Evolutionary conservation across 2,329 filamentous ascomycete species (phyloP), one percentile per base, ranked within the genome.

Genomic region (Pyrenophora graminea): DNA sequence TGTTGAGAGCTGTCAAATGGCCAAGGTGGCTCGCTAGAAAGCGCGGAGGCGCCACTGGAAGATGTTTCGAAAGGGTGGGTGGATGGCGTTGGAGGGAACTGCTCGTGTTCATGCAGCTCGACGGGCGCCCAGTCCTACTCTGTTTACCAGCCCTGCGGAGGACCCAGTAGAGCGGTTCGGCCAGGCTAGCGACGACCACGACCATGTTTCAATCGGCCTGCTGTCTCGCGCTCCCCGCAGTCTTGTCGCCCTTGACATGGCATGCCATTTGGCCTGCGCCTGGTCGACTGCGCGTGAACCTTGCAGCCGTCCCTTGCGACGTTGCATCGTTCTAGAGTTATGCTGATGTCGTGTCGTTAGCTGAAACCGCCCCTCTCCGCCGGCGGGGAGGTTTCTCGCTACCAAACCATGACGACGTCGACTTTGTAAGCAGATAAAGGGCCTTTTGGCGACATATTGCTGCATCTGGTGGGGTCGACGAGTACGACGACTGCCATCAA

Each of bases 181-280:
- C 63, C 63, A 58, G 36, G 39, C 56, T 61, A 60, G 59, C 58
- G 48, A 53, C 40, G 46, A 45, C 40, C 46, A 38, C 43, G 25
- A 56, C 51, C 55, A 50, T 64, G 55, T 61, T 63, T 66, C 54
- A 59, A 49, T 56, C 55, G 50, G 42, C 45, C 53, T 53, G 39
- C 45, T 48, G 50, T 56, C 50, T 39, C 33, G 41, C 51, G 17
- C 43, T 51, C 53, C 58, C 56, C 54, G 48, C 56, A 50, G 44
- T 56, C 56, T 60, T 49, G 56, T 57, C 56, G 58, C 58, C 55
- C 51, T 56, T 25, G 17, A 45, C 52, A 40, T 25, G 17, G 42
- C 52, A 40, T 41, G 36, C 27, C 4, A 30, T 30, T 30, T 30
- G 27, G 18, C 27, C 54, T 49, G 45, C 55, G 46, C 46, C 54